These are phyloP conservation scores for Nepenthes mirabilis DNA, from an alignment of 148 eudicot species.

Conservation along the genomic window DNA sequence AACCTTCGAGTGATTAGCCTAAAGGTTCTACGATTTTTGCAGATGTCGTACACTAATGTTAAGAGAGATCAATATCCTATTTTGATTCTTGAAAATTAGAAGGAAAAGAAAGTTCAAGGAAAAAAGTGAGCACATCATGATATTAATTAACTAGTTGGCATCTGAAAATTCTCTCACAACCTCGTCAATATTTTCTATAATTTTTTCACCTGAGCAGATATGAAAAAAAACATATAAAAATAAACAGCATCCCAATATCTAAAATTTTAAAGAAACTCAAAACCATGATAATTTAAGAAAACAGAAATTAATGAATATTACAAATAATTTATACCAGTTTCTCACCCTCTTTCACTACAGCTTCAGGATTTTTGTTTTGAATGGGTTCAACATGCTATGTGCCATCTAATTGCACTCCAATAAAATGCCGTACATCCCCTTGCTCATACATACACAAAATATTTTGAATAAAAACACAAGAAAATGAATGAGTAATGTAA, in stretches of 20 bases:
- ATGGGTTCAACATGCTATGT: slow-evolving; percentile 86
- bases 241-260: neutral
- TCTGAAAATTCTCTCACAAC: slow-evolving; percentile 95
- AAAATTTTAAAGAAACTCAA: neutral
- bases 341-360: slow-evolving; percentile 53
- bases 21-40: no score
- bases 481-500: no score
- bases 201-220: slow-evolving; percentile 64
- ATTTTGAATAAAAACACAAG: neutral
- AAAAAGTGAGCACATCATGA: neutral
- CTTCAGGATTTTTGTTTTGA: slow-evolving; percentile 71
- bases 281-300: neutral
- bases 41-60: no score
- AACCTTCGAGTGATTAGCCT: no score
- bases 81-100: no score
- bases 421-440: slow-evolving; percentile 78
- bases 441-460: slow-evolving; percentile 5
- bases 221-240: slow-evolving; percentile 3
- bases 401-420: slow-evolving; percentile 54
- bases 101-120: no score
- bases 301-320: neutral
- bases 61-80: no score
- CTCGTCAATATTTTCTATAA: slow-evolving; percentile 75
- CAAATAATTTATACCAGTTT: slow-evolving; percentile 33
- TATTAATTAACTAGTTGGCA: slow-evolving; percentile 66